phyloP scores from a whole-genome alignment of 164 flowering plant genomes.

The Magnolia kwangsiensis region DNA sequence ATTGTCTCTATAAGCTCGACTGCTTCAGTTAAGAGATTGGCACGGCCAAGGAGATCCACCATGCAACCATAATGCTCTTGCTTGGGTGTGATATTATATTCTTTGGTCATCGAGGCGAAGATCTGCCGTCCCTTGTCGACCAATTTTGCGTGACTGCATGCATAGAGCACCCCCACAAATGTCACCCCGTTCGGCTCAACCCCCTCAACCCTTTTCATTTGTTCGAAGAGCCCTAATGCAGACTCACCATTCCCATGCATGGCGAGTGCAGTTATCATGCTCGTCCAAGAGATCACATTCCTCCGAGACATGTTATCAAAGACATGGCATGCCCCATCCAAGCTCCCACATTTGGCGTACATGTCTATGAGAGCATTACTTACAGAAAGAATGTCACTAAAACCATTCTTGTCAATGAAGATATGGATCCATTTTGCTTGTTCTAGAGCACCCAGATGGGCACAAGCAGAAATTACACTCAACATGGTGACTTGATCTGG shows the following conservation, averaged over 20 bases:
- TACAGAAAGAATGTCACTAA: constrained; percentile 41
- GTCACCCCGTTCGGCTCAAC: constrained; percentile 65
- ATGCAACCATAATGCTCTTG: constrained; percentile 79
- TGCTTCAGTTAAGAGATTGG: constrained; percentile 58
- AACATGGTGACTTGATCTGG: constrained; percentile 70
- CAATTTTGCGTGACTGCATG: constrained; percentile 84
- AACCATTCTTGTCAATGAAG: constrained; percentile 40
- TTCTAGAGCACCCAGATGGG: constrained; percentile 62
- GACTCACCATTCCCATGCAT: constrained; percentile 57
- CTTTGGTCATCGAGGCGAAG: constrained; percentile 57
- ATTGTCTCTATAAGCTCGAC: constrained; percentile 57
- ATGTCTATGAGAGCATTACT: constrained; percentile 80
- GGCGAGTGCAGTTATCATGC: constrained; percentile 65
- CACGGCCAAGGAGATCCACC: constrained; percentile 80
- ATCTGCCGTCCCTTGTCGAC: constrained; percentile 52
- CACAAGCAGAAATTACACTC: constrained; percentile 81
- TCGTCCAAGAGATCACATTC: constrained; percentile 79
- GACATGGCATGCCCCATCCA: constrained; percentile 46
- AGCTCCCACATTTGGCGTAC: constrained; percentile 83
- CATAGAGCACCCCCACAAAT: constrained; percentile 65
- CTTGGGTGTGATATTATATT: constrained; percentile 48
- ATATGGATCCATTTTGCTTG: constrained; percentile 56
- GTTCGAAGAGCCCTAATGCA: constrained; percentile 50
- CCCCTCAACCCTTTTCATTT: constrained; percentile 45
- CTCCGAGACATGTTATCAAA: constrained; percentile 52